phyloP scores from a whole-genome alignment of 164 flowering plant species.

The Saururus chinensis region DNA sequence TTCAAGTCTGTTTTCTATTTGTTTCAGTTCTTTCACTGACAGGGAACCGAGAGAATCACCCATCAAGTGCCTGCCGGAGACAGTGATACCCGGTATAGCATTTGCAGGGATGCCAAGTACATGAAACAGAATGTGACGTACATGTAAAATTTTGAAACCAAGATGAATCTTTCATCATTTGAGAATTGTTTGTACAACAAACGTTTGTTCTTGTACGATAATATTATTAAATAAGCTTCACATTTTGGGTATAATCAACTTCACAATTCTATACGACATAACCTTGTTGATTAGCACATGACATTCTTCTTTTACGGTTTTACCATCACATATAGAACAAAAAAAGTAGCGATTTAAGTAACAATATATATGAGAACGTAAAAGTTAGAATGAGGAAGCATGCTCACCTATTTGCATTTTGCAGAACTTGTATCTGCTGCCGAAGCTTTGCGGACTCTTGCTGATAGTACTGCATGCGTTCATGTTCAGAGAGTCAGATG shows the following conservation, averaged over 20 bases:
- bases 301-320: not conserved
- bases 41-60: conserved; percentile 60
- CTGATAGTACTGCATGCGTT: conserved; percentile 46
- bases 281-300: no score
- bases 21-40: conserved; percentile 68
- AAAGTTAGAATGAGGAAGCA: no score
- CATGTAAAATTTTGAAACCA: no score
- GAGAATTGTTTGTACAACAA: not conserved
- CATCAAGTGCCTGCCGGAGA: conserved; percentile 48
- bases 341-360: not conserved
- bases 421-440: conserved; percentile 76
- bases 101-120: no score
- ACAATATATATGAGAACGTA: no score
- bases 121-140: no score
- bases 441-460: conserved; percentile 70
- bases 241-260: not conserved
- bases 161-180: not conserved
- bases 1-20: conserved; percentile 74
- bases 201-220: not conserved
- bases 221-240: not conserved
- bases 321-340: not conserved
- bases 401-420: conserved; percentile 57
- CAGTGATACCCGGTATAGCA: not conserved
- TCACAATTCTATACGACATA: no score
- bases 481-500: not conserved